Base-by-base conservation (phyloP, 1,284 basidiomycete species). In the Cerrena zonata region DNA sequence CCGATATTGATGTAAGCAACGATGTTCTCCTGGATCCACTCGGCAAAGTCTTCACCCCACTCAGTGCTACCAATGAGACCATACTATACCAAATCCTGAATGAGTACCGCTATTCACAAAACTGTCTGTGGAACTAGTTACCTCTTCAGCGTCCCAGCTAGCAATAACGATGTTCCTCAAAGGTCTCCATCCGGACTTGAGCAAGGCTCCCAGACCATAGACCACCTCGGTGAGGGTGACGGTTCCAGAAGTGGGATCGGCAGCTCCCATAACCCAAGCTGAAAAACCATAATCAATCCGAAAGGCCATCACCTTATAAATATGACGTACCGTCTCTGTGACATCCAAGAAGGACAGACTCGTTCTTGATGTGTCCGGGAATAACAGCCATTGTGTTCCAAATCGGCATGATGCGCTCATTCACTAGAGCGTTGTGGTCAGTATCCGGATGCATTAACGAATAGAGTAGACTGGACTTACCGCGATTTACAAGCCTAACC, bases 141-240 rank as follows among this genome's bases (percentile, higher is more conserved):
- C 81, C 75, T 93, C 94, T 69, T 96, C 94, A 0, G 82, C 94
- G 65, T 94, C 91, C 92, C 91, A 95, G 56, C 83, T 88, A 2
- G 89, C 91, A 47, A 96, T 76, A 15, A 94, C 67, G 58, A 94
- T 84, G 4, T 89, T 94, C 53, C 94, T 75, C 27, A 93, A 70
- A 7, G 94, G 94, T 58, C 82, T 89, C 94, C 94, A 97, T 15
- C 91, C 93, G 10, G 71, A 70, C 55, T 71, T 71, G 19, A 89
- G 64, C 2, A 96, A 73, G 10, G 72, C 68, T 24, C 91, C 92
- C 47, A 94, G 78, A 12, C 89, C 91, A 40, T 83, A 80, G 54
- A 94, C 75, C 34, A 92, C 74, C 65, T 97, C 92, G 60, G 86
- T 79, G 12, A 94, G 70, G 15, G 88, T 82, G 1, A 86, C 88